A percentile compares a stretch with the other conserved stretches of the same genome.
phyloP scores from a whole-genome alignment of 208 protist genomes.

The Vickermania ingenoplastis region DNA sequence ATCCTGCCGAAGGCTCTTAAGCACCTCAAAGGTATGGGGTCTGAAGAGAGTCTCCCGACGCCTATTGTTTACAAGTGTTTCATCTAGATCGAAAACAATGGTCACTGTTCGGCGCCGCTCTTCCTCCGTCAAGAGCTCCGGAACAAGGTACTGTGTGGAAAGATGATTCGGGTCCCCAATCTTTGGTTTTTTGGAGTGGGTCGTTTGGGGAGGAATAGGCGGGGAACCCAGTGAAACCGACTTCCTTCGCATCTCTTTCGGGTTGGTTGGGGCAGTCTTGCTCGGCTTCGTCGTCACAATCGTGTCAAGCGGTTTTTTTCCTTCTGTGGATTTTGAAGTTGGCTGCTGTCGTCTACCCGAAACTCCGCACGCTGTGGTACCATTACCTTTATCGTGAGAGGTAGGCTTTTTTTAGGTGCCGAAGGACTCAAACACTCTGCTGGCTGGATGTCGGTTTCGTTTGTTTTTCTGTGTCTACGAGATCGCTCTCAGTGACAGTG shows the following conservation, averaged over 20 bases:
- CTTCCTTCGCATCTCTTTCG: not conserved
- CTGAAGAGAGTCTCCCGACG: conserved; percentile 42
- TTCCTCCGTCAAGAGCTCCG: conserved; percentile 18
- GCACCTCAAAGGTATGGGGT: conserved; percentile 50
- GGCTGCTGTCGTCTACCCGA: no score
- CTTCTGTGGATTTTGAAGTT: no score
- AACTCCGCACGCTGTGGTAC: no score
- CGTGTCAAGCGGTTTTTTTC: no score
- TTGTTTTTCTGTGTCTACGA: no score
- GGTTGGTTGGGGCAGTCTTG: no score
- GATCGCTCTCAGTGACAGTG: no score
- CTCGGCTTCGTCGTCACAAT: no score
- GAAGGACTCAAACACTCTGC: no score
- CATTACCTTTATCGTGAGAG: no score
- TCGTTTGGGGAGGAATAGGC: not conserved
- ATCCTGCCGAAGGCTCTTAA: conserved; percentile 34
- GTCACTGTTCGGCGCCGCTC: conserved; percentile 60
- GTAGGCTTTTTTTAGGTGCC: no score
- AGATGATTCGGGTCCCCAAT: not conserved
- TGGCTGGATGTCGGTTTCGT: no score
- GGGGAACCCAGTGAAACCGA: not conserved
- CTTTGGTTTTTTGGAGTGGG: not conserved
- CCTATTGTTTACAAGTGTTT: conserved; percentile 87
- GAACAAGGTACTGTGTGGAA: conserved; percentile 20
- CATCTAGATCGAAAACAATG: conserved; percentile 87